Conservation (phyloP, 2,329 filamentous ascomycete genomes). For the Metarhizium album region DNA sequence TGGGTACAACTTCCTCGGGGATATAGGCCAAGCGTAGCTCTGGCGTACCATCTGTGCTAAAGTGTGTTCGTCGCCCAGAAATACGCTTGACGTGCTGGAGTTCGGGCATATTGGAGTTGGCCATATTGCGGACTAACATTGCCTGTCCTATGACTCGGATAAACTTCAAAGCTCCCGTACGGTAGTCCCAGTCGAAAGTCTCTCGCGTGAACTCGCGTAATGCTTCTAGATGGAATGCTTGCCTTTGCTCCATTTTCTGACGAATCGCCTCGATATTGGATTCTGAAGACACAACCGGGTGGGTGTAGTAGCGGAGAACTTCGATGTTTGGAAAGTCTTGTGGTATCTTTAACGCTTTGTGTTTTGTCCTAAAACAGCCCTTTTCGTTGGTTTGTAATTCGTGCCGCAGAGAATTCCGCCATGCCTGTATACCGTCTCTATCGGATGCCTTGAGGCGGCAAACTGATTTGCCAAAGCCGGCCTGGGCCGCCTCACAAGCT, state of each 20-base stretch:
- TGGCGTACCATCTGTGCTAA: conserved; percentile 60
- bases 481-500: conserved; percentile 80
- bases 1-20: conserved; percentile 64
- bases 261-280: conserved; percentile 27
- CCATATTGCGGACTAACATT: conserved; percentile 53
- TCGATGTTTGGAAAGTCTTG: conserved; percentile 70
- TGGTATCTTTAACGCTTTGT: conserved; percentile 64
- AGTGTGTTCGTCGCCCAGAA: conserved; percentile 56
- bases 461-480: conserved; percentile 71
- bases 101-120: conserved; percentile 20
- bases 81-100: conserved; percentile 50
- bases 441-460: conserved; percentile 55
- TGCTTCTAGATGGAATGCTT: conserved; percentile 26
- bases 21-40: conserved; percentile 73
- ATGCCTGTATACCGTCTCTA: conserved; percentile 46
- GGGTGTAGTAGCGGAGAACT: conserved; percentile 76
- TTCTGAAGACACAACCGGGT: conserved; percentile 67
- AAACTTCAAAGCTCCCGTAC: conserved; percentile 72
- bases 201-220: conserved; percentile 67
- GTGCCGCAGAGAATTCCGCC: conserved; percentile 61
- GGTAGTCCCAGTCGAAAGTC: conserved; percentile 77
- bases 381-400: conserved; percentile 79
- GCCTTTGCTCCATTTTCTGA: conserved; percentile 14
- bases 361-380: conserved; percentile 66
- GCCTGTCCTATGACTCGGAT: conserved; percentile 70